phyloP scores from a whole-genome alignment of 805 yeast species.

The Kuraishia cidri region DNA sequence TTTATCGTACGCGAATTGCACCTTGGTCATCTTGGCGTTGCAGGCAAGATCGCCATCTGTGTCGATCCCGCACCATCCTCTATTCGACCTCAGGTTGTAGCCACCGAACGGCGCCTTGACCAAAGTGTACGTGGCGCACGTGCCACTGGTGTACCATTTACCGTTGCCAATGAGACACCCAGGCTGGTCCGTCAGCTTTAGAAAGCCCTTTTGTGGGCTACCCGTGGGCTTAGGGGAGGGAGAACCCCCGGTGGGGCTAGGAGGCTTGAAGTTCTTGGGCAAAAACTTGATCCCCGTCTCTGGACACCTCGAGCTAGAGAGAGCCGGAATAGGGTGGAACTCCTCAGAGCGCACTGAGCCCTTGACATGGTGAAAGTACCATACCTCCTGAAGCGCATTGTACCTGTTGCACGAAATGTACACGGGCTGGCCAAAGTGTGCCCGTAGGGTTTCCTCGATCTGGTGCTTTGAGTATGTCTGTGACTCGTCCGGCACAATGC shows the following conservation, averaged over 20 bases:
- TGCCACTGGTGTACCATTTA: slow-evolving; percentile 71
- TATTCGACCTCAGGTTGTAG: slow-evolving; percentile 55
- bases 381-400: slow-evolving; percentile 49
- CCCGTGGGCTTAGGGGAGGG: slow-evolving; percentile 22
- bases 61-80: slow-evolving; percentile 62
- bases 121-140: slow-evolving; percentile 73
- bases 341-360: slow-evolving; percentile 67
- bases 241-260: slow-evolving; percentile 18
- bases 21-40: slow-evolving; percentile 23
- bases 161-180: slow-evolving; percentile 88
- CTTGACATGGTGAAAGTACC: slow-evolving; percentile 72
- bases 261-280: slow-evolving; percentile 43
- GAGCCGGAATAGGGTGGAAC: slow-evolving; percentile 54
- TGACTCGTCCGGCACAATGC: slow-evolving; percentile 57
- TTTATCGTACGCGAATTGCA: slow-evolving; percentile 51
- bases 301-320: slow-evolving; percentile 57
- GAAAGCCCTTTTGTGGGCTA: slow-evolving; percentile 29
- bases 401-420: slow-evolving; percentile 50
- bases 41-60: slow-evolving; percentile 18
- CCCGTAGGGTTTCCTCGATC: slow-evolving; percentile 40
- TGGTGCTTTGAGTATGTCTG: slow-evolving; percentile 49
- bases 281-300: slow-evolving; percentile 56
- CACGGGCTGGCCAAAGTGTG: slow-evolving; percentile 46
- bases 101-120: slow-evolving; percentile 62
- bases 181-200: slow-evolving; percentile 37